These are phyloP conservation scores for Amoebophrya sp. DNA, from an alignment of 169 alveolate species.

Conservation along the genomic window DNA sequence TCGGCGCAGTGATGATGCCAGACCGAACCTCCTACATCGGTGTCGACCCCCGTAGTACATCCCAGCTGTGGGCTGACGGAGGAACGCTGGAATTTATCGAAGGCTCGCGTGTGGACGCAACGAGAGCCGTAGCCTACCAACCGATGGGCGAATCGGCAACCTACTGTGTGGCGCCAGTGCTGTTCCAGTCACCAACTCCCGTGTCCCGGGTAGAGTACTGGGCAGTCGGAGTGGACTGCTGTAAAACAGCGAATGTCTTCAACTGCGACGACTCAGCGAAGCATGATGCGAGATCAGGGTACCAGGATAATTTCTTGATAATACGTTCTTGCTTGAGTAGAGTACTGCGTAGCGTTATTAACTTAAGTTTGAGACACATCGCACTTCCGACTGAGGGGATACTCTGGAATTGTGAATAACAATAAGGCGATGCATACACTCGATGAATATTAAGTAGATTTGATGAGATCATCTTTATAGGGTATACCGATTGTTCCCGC, in stretches of 20 bases:
- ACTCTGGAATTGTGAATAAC: no score
- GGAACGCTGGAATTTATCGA: neutral
- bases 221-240: conserved; percentile 23
- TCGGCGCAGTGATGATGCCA: neutral
- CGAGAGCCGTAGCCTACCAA: neutral
- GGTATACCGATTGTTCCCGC: no score
- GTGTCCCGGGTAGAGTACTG: neutral
- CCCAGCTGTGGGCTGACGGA: conserved; percentile 16
- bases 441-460: no score
- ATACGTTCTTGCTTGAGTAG: no score
- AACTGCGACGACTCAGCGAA: neutral
- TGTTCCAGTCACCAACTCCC: neutral
- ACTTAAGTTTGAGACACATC: no score
- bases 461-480: no score
- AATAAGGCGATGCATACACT: no score
- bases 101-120: neutral
- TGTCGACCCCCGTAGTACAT: neutral
- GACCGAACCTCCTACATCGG: neutral
- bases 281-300: neutral
- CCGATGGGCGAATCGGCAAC: neutral
- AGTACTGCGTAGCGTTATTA: no score
- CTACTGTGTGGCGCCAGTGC: conserved; percentile 1
- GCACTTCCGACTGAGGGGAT: no score
- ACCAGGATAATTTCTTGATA: no score
- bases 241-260: neutral